Conservation (phyloP, 2,329 filamentous ascomycete species). For the Ophiostoma australiae region DNA sequence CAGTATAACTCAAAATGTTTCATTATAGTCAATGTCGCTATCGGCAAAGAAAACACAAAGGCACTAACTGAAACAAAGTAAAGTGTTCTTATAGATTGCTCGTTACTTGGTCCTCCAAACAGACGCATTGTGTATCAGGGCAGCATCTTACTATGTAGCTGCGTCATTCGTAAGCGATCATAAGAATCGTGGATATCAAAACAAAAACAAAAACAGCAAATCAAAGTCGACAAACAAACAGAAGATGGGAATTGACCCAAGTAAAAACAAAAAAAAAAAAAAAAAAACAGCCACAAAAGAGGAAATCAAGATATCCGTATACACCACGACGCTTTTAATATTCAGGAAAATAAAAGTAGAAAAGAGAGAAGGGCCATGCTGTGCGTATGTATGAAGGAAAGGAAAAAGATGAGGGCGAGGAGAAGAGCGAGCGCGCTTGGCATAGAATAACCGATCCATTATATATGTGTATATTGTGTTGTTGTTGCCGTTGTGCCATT, state of each 20-base stretch:
- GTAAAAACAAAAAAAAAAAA: neutral
- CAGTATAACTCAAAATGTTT: neutral
- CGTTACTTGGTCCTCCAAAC: neutral
- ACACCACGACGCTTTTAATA: neutral
- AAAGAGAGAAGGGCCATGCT: neutral
- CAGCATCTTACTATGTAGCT: neutral
- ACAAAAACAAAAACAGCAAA: neutral
- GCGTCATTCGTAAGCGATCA: neutral
- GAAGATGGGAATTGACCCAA: neutral
- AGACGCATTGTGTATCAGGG: neutral
- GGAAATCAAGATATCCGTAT: neutral
- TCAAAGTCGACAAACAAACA: neutral
- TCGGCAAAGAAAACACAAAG: neutral
- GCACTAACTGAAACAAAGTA: neutral
- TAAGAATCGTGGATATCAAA: slow-evolving; percentile 10
- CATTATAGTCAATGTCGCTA: neutral
- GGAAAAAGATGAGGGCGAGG: neutral
- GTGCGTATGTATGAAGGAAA: neutral
- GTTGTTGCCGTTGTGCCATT: neutral
- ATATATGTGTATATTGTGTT: neutral
- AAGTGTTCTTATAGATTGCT: neutral
- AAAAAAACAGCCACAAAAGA: neutral
- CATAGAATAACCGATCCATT: too few species aligned
- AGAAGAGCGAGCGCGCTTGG: neutral
- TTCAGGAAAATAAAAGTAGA: neutral